Evolutionary conservation across 345 rosid genomes (phyloP), one percentile per base, ranked within the genome.

Genomic region (Carallia pectinifolia): DNA sequence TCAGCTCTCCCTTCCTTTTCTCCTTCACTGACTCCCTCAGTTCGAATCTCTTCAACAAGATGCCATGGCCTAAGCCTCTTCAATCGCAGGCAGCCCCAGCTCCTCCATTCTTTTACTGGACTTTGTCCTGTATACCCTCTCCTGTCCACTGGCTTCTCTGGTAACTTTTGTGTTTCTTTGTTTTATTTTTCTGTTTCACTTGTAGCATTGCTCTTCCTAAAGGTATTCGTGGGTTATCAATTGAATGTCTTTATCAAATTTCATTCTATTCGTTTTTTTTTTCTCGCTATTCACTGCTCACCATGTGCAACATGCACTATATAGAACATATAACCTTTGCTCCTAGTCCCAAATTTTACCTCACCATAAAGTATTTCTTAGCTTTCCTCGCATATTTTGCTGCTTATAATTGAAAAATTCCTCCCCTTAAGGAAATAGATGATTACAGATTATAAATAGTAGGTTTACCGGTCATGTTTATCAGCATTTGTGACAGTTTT

Each of bases 1-100:
- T 80, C 90, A 61, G 85, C 90, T 38, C 88, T 89, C n/a, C 93
- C 97, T n/a, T 83, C 91, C 39, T 53, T 61, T 33, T 65, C 76
- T 19, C 29, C 66, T 56, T 10, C 75, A 44, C 66, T 72, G 2
- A 58, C 75, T 44, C 53, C 81, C 64, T 68, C 90, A 1, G 15
- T 81, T 39, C 85, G 84, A 40, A 44, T 85, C 47, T 77, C 88
- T 16, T 36, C 81, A 0, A 53, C 81, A 3, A 40, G 18, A 19
- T 64, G 6, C 71, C 77, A 53, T 62, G 72, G 74, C 52, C 69
- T 69, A 75, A 69, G 67, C 74, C 60, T 1, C 55, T 66, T 80
- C 37, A 76, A 76, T 65, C 73, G 74, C 39, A 58, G 73, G 40
- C 80, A 71, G 58, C 62, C 61, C 0, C 68, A 13, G 58, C 74